Evolutionary conservation across 345 rosid species (phyloP).

Genomic region (Hirschfeldia incana): DNA sequence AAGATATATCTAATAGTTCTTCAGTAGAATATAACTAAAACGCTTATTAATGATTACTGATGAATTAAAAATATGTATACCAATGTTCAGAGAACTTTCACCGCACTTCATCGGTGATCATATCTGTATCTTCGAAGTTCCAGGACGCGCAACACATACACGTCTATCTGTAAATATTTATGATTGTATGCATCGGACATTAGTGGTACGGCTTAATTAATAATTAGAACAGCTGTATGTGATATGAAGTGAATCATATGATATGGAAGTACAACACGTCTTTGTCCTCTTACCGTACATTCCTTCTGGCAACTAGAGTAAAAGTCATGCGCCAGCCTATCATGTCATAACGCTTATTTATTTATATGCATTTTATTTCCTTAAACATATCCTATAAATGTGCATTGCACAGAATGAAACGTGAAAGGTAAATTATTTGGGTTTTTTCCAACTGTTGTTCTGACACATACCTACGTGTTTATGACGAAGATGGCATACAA

Average conservation of each 20-base stretch:
- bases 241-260: constrained; percentile 28
- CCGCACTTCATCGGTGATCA: constrained; percentile 4
- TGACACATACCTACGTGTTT: neutral
- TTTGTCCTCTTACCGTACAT: constrained; percentile 42
- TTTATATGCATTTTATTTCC: neutral
- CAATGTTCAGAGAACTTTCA: constrained; percentile 27
- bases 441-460: neutral
- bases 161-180: constrained; percentile 16
- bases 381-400: neutral
- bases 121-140: neutral
- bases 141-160: constrained; percentile 13
- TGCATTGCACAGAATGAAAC: neutral
- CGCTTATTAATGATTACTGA: constrained; percentile 11
- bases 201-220: constrained; percentile 29
- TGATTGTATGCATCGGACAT: constrained; percentile 24
- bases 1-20: neutral
- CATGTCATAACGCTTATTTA: neutral
- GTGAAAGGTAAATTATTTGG: neutral
- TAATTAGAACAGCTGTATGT: constrained; percentile 28
- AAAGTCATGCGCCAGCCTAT: constrained; percentile 33
- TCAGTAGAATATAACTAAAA: neutral
- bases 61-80: neutral
- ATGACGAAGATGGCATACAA: neutral
- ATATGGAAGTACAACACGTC: constrained; percentile 40
- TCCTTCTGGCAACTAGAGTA: constrained; percentile 29